Evolutionary conservation across 805 yeast genomes (phyloP).

Genomic region (Pichia nakasei): DNA sequence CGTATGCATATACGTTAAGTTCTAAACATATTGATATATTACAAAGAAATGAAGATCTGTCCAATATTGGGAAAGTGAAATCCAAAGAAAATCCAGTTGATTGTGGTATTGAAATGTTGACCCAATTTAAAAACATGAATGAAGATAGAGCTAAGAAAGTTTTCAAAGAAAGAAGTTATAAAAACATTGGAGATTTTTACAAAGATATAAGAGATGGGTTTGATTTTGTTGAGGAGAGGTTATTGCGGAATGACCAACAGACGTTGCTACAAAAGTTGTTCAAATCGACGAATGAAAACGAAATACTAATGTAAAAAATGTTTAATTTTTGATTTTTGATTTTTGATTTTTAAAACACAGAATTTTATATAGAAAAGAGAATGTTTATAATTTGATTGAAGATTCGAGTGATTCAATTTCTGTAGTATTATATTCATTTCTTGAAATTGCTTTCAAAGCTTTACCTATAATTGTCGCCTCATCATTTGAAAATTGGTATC

Average conservation of each 20-base stretch:
- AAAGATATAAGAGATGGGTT: background rate
- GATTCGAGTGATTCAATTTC: slow-evolving; percentile 39
- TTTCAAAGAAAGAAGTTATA: slow-evolving; percentile 18
- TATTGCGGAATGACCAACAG: slow-evolving; percentile 40
- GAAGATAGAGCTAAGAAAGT: slow-evolving; percentile 40
- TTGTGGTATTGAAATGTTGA: slow-evolving; percentile 40
- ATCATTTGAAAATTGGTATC: slow-evolving; percentile 34
- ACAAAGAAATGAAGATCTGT: slow-evolving; percentile 44
- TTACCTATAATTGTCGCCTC: slow-evolving; percentile 20
- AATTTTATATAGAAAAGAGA: background rate
- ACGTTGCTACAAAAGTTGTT: slow-evolving; percentile 39
- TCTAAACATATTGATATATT: slow-evolving; percentile 44
- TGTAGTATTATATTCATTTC: slow-evolving; percentile 33
- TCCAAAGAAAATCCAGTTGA: slow-evolving; percentile 44
- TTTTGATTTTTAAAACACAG: too few relatives aligned
- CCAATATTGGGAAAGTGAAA: slow-evolving; percentile 45
- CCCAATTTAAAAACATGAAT: slow-evolving; percentile 53
- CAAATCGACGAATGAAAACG: slow-evolving; percentile 35
- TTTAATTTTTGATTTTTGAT: too few relatives aligned
- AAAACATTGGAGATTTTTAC: slow-evolving; percentile 7
- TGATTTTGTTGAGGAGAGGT: slow-evolving; percentile 5
- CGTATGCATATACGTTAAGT: slow-evolving; percentile 50
- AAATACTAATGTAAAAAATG: background rate
- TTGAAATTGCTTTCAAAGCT: slow-evolving; percentile 27
- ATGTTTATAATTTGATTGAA: background rate